Base-by-base conservation (phyloP, 2,329 filamentous ascomycete genomes). In the Beauveria varroae region DNA sequence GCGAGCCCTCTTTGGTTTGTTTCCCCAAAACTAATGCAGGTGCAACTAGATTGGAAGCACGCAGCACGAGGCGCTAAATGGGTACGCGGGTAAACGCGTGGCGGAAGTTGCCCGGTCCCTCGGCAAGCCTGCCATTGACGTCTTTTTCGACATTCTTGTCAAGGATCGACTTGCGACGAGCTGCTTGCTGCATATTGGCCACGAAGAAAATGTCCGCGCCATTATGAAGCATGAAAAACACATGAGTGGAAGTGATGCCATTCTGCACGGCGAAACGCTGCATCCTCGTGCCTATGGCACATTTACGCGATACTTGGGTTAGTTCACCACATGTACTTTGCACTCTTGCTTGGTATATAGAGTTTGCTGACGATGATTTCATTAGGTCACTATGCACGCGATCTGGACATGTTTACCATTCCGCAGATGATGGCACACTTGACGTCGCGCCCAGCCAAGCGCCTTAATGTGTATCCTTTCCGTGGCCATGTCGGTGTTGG, bases 191-290 rank as follows among this genome's bases (percentile, higher is more conserved):
- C 67, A 68, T 34, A 60, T 68, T 10, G 67, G 67, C n/a, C 63
- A 68, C 50, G 67, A 68, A 20, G 65, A 66, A 16, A 68, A 68
- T 18, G 67, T 68, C 5, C 54, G 60, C 37, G 57, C 62, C n/a
- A 68, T 68, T 1, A 68, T 68, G 67, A 62, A 68, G 55, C 67
- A 68, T 53, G 64, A 63, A 26, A 66, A 66, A 14, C 67, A 68
- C 54, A 68, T 68, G 67, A 52, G 59, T 8, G 67, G 67, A 9
- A 68, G 67, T 46, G 67, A 68, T 53, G 67, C 63, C 8, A 68
- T 68, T 50, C 55, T 68, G 37, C 67, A 68, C 40, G 67, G 67
- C 26, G 62, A 64, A 59, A 66, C 64, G 18, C 64, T 66, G 46
- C 67, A 68, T 41, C 67, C 67, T 14, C 66, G 67, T 40, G 67